A percentile compares a stretch with the other conserved stretches of the same genome.
phyloP scores from a whole-genome alignment of 2,329 filamentous ascomycete species.

The Hymenoscyphus fructigenus region DNA sequence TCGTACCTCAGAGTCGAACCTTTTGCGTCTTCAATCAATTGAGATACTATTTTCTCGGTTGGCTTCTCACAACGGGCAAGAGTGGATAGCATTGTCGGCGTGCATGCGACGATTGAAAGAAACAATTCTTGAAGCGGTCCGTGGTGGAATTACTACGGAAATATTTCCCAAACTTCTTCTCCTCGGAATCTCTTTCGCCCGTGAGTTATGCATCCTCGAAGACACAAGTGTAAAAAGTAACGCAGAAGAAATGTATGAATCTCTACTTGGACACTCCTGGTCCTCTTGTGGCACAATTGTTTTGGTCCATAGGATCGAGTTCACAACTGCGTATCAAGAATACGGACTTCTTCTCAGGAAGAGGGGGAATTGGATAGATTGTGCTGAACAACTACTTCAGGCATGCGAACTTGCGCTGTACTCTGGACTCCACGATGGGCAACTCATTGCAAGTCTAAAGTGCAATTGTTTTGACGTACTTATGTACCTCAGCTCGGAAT shows the following conservation, averaged over 20 bases:
- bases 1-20: background rate
- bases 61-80: background rate
- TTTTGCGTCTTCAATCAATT: background rate
- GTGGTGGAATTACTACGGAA: background rate
- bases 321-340: background rate
- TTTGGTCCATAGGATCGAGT: background rate
- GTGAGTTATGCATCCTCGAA: background rate
- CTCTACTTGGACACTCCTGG: background rate
- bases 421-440: background rate
- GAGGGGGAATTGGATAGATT: background rate
- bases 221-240: background rate
- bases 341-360: background rate
- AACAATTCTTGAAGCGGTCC: background rate
- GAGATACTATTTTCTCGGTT: background rate
- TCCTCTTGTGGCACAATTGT: background rate
- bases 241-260: background rate
- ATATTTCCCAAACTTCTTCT: background rate
- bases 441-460: background rate
- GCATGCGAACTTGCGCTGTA: background rate
- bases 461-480: background rate
- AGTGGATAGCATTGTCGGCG: background rate
- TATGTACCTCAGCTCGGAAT: background rate
- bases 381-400: background rate
- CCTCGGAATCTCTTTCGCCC: background rate
- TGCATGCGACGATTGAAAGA: background rate